phyloP scores from a whole-genome alignment of 2,329 filamentous ascomycete genomes.

The Lachnellula cervina region DNA sequence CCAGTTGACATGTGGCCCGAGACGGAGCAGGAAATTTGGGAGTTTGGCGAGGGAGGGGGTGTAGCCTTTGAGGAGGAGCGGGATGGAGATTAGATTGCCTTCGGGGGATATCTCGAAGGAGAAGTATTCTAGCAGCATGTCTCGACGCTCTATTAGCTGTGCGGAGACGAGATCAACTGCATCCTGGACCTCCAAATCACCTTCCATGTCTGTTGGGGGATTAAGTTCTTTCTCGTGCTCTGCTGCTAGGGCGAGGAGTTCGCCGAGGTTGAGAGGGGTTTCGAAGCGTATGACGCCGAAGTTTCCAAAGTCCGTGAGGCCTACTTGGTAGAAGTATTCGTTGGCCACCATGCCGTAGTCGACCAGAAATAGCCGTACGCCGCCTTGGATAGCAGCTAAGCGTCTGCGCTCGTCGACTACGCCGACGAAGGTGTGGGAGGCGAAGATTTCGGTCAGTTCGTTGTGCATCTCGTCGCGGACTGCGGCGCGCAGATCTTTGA shows the following conservation, averaged over 20 bases:
- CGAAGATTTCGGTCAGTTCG: conserved; percentile 80
- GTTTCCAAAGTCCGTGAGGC: conserved; percentile 92
- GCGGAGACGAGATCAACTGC: conserved; percentile 61
- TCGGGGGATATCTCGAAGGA: conserved; percentile 73
- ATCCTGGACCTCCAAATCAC: conserved; percentile 60
- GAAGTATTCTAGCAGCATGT: conserved; percentile 94
- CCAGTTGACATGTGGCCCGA: conserved; percentile 90
- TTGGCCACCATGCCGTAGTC: conserved; percentile 85
- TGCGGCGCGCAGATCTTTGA: conserved; percentile 76
- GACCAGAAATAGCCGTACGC: conserved; percentile 84
- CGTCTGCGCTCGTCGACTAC: conserved; percentile 83
- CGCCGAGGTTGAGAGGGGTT: conserved; percentile 65
- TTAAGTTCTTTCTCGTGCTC: conserved; percentile 58
- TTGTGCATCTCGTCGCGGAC: conserved; percentile 81
- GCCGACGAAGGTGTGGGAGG: conserved; percentile 87
- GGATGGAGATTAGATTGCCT: conserved; percentile 73
- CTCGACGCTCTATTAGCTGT: conserved; percentile 68
- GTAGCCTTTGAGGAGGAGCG: conserved; percentile 84
- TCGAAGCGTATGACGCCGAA: conserved; percentile 80
- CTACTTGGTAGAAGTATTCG: conserved; percentile 94
- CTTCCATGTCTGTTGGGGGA: conserved; percentile 31
- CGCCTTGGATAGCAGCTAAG: conserved; percentile 87
- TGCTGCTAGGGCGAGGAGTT: conserved; percentile 69
- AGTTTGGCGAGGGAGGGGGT: conserved; percentile 80
- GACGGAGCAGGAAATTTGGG: conserved; percentile 77